Conservation (phyloP, 2,329 filamentous ascomycete species). For the Juglanconis sp. region DNA sequence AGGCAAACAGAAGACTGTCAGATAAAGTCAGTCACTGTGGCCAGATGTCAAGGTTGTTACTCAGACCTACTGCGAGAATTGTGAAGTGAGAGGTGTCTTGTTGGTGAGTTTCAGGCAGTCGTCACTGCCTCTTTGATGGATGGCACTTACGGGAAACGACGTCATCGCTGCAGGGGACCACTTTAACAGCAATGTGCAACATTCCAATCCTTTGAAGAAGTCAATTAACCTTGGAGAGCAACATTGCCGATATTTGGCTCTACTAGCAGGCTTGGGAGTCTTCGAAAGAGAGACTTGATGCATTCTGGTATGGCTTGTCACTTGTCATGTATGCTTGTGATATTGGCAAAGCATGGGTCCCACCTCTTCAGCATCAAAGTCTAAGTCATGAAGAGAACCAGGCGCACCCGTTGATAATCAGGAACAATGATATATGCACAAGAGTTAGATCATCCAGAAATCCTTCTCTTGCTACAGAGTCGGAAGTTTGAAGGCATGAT, state of each 20-base stretch:
- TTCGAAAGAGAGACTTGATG: too few relatives aligned
- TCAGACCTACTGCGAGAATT: not conserved
- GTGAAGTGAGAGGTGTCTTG: not conserved
- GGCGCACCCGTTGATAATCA: not conserved
- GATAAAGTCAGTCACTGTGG: not conserved
- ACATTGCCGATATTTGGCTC: too few relatives aligned
- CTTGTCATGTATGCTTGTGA: not conserved
- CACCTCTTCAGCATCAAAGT: too few relatives aligned
- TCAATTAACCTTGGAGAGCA: too few relatives aligned
- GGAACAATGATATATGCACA: not conserved
- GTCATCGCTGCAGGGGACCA: constrained; percentile 1
- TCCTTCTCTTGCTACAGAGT: too few relatives aligned
- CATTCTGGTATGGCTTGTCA: too few relatives aligned
- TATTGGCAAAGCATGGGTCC: not conserved
- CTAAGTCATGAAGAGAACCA: too few relatives aligned
- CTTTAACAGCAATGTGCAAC: not conserved
- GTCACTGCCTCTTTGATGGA: not conserved
- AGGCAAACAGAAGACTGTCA: not conserved
- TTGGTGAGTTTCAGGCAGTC: not conserved
- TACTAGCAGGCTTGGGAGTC: too few relatives aligned
- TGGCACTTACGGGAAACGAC: not conserved
- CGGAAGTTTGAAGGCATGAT: not conserved
- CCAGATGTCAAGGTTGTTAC: not conserved
- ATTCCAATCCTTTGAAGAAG: not conserved
- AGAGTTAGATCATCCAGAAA: not conserved